Conservation (phyloP, 164 flowering plant genomes). For the Tetracentron sinense region DNA sequence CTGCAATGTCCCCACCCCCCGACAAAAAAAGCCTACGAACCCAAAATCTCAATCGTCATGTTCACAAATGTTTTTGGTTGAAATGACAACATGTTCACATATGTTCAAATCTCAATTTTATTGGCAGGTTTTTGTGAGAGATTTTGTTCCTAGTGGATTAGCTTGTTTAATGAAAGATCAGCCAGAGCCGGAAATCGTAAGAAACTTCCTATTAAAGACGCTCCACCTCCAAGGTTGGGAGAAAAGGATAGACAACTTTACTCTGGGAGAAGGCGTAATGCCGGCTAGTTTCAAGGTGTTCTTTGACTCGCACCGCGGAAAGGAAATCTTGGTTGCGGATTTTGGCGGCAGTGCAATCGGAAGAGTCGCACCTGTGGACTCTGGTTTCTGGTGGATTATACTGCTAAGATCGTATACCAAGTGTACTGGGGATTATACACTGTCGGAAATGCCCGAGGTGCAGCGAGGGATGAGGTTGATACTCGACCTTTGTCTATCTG, state of each 20-base stretch:
- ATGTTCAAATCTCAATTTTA: not conserved
- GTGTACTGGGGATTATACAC: constrained; percentile 24
- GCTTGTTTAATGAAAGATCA: constrained; percentile 33
- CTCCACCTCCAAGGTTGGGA: constrained; percentile 37
- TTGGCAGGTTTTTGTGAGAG: constrained; percentile 44
- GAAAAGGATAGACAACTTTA: constrained; percentile 36
- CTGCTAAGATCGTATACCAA: constrained; percentile 33
- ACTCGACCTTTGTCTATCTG: constrained; percentile 37
- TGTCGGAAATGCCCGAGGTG: constrained; percentile 29
- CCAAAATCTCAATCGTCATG: no score
- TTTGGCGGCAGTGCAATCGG: constrained; percentile 46
- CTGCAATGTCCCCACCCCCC: no score
- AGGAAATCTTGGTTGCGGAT: constrained; percentile 28
- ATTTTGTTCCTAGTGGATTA: constrained; percentile 37
- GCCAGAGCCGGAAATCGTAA: constrained; percentile 33
- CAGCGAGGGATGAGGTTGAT: constrained; percentile 39
- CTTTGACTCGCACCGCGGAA: constrained; percentile 6
- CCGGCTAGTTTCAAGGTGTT: constrained; percentile 43
- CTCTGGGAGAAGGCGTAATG: constrained; percentile 43
- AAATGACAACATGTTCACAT: no score
- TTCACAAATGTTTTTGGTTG: no score
- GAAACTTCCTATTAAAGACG: constrained; percentile 36
- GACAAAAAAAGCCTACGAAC: no score
- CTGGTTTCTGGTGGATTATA: constrained; percentile 53
- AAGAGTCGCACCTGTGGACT: constrained; percentile 49